Base-by-base conservation (phyloP, 2,329 filamentous ascomycete genomes). In the Penicillium polonicum region DNA sequence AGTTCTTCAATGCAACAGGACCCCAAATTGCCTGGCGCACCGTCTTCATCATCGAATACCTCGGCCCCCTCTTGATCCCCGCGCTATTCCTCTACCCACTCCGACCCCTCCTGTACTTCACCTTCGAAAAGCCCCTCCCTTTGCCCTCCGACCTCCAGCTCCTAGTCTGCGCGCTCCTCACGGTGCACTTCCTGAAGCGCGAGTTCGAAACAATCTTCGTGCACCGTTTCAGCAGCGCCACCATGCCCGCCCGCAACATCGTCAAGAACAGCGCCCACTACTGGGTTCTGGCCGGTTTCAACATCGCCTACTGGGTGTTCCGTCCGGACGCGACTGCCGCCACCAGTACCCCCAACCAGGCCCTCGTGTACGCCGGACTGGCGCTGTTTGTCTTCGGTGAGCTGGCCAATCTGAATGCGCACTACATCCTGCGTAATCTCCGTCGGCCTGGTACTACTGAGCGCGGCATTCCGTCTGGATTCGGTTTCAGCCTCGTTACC, bases 231-330 rank as follows among this genome's bases (percentile, higher is more conserved):
- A 93, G 91, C 56, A 86, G 89, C 61, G 91, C 89, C 70, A 99
- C 94, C 48, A 99, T 99, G 94, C 94, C 94, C 19, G 83, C 85
- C 58, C 79, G 78, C 71, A 96, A 96, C 81, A 91, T 99, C 72
- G 88, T 97, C 84, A 94, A 93, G 78, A 99, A 99, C 83, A 91
- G 88, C 65, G 85, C 84, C 65, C 93, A 97, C 81, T 99, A 99
- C 85, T 99, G 94, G 94, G 70, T 88, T 35, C 77, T 93, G 55
- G 88, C 89, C 5, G 94, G 94, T 48, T 72, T 92, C 27, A 85
- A 94, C 68, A 86, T 93, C 69, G 91, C 91, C 44, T 89, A 88
- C 78, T 92, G 89, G 81, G 85, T 94, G 68, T 97, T 97, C 80
- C 82, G 85, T 12, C 92, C 92, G 6, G 83, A 79, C 63, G 87